These are phyloP conservation scores for Lathyrus oleraceus DNA, from an alignment of 306 rosid species.

Conservation along the genomic window DNA sequence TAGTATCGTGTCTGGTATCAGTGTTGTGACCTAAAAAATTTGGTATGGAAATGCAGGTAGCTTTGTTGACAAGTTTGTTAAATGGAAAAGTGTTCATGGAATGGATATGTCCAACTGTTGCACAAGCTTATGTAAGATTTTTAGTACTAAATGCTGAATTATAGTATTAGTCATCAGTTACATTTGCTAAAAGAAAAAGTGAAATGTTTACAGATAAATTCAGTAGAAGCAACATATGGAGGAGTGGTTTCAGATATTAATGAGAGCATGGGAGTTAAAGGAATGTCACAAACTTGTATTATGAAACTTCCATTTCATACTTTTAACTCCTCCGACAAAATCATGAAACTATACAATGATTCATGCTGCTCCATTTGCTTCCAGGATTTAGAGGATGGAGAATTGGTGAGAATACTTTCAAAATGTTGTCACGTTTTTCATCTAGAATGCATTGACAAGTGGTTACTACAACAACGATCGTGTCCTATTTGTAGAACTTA, in stretches of 20 bases:
- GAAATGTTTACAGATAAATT: slow-evolving; percentile 35
- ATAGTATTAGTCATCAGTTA: background rate
- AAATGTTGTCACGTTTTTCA: slow-evolving; percentile 47
- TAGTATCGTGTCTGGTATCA: background rate
- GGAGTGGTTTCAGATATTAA: slow-evolving; percentile 41
- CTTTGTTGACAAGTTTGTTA: slow-evolving; percentile 35
- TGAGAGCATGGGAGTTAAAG: slow-evolving; percentile 30
- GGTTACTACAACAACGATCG: slow-evolving; percentile 47
- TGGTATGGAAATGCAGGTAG: slow-evolving; percentile 40
- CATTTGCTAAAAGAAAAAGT: background rate
- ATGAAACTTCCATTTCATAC: slow-evolving; percentile 36
- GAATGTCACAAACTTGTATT: slow-evolving; percentile 35
- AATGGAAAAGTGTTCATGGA: slow-evolving; percentile 47
- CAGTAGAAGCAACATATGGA: slow-evolving; percentile 28
- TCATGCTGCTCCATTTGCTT: slow-evolving; percentile 51
- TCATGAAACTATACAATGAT: slow-evolving; percentile 13
- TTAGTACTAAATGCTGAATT: background rate
- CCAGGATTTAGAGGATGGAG: slow-evolving; percentile 52
- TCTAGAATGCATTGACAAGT: slow-evolving; percentile 47
- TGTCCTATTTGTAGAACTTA: slow-evolving; percentile 51
- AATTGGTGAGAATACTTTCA: slow-evolving; percentile 45
- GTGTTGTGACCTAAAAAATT: slow-evolving; percentile 13
- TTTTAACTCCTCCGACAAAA: slow-evolving; percentile 34
- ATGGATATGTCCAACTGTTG: slow-evolving; percentile 43
- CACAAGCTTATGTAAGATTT: slow-evolving; percentile 41